Evolutionary conservation across 2,329 filamentous ascomycete genomes (phyloP).

Genomic region (Ceratocystis alfenasii): DNA sequence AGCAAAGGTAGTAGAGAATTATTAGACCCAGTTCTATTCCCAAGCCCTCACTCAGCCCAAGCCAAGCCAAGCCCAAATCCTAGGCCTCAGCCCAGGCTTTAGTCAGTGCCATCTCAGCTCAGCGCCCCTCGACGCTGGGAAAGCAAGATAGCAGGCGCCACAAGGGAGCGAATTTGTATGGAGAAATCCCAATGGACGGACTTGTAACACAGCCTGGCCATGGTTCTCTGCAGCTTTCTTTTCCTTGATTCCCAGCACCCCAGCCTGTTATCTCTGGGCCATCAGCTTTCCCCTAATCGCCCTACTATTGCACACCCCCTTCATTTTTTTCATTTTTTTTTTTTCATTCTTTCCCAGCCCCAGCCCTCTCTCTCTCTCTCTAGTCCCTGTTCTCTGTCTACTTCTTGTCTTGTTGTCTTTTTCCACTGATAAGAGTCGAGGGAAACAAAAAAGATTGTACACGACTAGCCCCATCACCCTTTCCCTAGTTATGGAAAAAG

Average conservation of each 20-base stretch:
- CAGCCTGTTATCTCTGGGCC: too few species aligned
- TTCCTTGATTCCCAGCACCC: neutral
- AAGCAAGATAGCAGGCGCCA: neutral
- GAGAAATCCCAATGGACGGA: neutral
- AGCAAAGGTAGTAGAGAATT: neutral
- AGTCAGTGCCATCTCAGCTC: neutral
- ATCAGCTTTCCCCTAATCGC: neutral
- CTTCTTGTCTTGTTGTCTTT: neutral
- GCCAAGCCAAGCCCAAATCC: neutral
- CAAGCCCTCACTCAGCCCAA: neutral
- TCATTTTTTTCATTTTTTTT: neutral
- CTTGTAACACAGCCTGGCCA: neutral
- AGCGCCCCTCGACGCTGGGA: neutral
- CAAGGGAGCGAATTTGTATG: neutral
- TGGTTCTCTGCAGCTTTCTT: neutral
- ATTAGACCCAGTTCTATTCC: constrained; percentile 1
- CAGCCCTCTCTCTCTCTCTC: neutral
- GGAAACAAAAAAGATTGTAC: neutral
- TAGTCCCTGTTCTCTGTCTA: neutral
- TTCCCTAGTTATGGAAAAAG: neutral
- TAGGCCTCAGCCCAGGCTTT: neutral
- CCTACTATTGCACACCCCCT: neutral
- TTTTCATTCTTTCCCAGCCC: neutral
- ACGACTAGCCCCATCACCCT: too few species aligned
- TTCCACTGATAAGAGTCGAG: neutral